A percentile compares a stretch with the other conserved stretches of the same genome.
Conservation (phyloP, 2,329 filamentous ascomycete species). For the Fusarium euwallaceae region DNA sequence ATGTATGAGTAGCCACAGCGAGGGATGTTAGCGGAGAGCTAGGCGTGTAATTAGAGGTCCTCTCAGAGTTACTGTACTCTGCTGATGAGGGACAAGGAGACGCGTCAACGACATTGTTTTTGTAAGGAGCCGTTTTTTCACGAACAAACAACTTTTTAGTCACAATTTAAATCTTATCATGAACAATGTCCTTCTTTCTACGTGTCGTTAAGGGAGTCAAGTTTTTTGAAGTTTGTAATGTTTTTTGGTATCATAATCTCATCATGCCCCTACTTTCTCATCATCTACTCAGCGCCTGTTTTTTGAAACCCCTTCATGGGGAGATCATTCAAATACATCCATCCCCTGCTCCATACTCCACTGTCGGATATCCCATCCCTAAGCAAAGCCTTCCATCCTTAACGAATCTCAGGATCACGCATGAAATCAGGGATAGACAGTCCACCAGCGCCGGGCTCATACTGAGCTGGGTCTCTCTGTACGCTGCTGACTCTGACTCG, state of each 20-base stretch:
- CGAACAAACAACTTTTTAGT: slow-evolving; percentile 6
- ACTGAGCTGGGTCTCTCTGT: slow-evolving; percentile 46
- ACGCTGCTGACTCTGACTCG: slow-evolving; percentile 46
- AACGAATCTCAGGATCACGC: slow-evolving; percentile 59
- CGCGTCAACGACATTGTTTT: not conserved
- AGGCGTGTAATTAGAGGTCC: slow-evolving; percentile 29
- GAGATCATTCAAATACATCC: slow-evolving; percentile 22
- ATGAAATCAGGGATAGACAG: slow-evolving; percentile 58
- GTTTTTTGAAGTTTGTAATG: not conserved
- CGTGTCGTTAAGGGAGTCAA: not conserved
- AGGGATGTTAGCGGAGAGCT: slow-evolving; percentile 21
- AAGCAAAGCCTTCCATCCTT: slow-evolving; percentile 19
- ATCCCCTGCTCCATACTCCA: slow-evolving; percentile 25
- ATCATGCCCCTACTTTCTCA: slow-evolving; percentile 25
- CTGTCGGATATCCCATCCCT: not conserved
- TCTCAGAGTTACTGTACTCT: slow-evolving; percentile 7
- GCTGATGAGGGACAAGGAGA: not conserved
- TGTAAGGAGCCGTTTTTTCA: slow-evolving; percentile 10
- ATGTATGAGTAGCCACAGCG: slow-evolving; percentile 17
- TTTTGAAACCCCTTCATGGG: slow-evolving; percentile 1
- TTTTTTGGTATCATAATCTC: slow-evolving; percentile 30
- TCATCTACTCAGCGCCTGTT: slow-evolving; percentile 15
- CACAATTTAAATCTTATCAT: slow-evolving; percentile 6
- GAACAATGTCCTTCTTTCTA: not conserved
- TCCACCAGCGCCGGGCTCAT: slow-evolving; percentile 52